These are phyloP conservation scores for Talaromyces trachyspermus DNA, from an alignment of 495 filamentous ascomycete species.

Conservation along the genomic window DNA sequence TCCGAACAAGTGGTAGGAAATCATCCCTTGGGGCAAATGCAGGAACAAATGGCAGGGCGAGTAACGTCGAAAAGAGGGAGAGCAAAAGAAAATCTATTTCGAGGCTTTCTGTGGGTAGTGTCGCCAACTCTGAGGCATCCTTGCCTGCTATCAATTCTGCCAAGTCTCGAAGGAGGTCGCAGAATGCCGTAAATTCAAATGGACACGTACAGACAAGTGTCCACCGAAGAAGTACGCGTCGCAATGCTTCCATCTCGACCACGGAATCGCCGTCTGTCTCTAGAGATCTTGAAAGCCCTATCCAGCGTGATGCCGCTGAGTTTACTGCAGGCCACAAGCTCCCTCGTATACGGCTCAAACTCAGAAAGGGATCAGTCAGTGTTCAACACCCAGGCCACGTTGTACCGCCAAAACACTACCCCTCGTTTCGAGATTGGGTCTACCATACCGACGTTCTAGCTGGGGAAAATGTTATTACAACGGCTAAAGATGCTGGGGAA, in stretches of 20 bases:
- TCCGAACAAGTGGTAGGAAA: conserved; percentile 25
- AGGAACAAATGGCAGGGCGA: conserved; percentile 19
- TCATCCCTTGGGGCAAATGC: conserved; percentile 23
- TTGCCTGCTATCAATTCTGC: conserved; percentile 19
- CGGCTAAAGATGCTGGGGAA: conserved; percentile 48
- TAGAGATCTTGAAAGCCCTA: neutral
- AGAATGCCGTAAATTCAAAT: conserved; percentile 20
- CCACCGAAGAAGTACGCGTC: conserved; percentile 9
- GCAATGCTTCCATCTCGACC: conserved; percentile 18
- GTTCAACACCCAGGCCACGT: conserved; percentile 49
- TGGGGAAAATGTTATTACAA: conserved; percentile 34
- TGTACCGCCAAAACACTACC: conserved; percentile 31
- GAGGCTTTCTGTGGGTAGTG: conserved; percentile 19
- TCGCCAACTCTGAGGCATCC: conserved; percentile 24
- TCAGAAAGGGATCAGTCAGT: conserved; percentile 43
- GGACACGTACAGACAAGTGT: conserved; percentile 15
- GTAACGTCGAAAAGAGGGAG: neutral
- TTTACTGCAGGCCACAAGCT: conserved; percentile 17
- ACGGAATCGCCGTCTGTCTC: conserved; percentile 9
- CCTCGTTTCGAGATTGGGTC: conserved; percentile 52
- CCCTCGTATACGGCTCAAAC: conserved; percentile 43
- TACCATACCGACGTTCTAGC: conserved; percentile 34
- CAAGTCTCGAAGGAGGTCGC: conserved; percentile 27
- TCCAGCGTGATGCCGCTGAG: conserved; percentile 7
- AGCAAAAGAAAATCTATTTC: conserved; percentile 22